Conservation (phyloP, 345 rosid genomes). For the Erodium maritimum region DNA sequence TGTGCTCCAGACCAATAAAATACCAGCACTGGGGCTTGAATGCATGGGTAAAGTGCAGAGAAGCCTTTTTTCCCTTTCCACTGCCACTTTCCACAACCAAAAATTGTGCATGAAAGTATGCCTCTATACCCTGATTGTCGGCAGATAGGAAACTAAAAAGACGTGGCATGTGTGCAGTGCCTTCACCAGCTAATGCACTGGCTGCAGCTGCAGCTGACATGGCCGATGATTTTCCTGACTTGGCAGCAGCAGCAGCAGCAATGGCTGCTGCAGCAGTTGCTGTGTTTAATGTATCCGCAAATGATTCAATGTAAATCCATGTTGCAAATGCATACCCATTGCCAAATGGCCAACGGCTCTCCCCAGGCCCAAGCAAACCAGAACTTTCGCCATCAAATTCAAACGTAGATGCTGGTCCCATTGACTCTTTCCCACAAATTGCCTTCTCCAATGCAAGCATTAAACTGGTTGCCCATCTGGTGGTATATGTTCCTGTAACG, state of each 20-base stretch:
- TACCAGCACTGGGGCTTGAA: slow-evolving; percentile 99
- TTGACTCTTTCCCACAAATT: slow-evolving; percentile 83
- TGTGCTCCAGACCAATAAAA: slow-evolving; percentile 90
- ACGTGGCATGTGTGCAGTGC: slow-evolving; percentile 97
- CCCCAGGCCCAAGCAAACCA: slow-evolving; percentile 99
- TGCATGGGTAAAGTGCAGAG: slow-evolving; percentile 96
- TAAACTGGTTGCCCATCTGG: slow-evolving; percentile 60
- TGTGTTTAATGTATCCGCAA: slow-evolving; percentile 92
- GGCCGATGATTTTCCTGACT: slow-evolving; percentile 95
- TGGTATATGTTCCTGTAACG: slow-evolving; percentile 43
- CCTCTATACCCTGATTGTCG: slow-evolving; percentile 96
- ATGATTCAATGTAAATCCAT: slow-evolving; percentile 97
- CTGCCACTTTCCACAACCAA: slow-evolving; percentile 92
- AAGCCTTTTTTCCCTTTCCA: slow-evolving; percentile 90
- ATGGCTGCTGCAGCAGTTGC: slow-evolving; percentile 98
- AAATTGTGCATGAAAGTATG: slow-evolving; percentile 96
- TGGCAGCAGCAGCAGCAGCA: slow-evolving; percentile 87
- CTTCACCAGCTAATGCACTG: slow-evolving; percentile 99
- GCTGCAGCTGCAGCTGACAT: slow-evolving; percentile 99
- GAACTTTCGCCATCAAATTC: slow-evolving; percentile 99
- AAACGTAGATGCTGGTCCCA: slow-evolving; percentile 84
- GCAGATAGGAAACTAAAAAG: slow-evolving; percentile 92
- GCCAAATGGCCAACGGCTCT: slow-evolving; percentile 95
- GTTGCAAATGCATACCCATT: slow-evolving; percentile 95
- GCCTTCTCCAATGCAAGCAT: slow-evolving; percentile 86